Conservation (phyloP, 306 rosid species). For the Rubus idaeus region DNA sequence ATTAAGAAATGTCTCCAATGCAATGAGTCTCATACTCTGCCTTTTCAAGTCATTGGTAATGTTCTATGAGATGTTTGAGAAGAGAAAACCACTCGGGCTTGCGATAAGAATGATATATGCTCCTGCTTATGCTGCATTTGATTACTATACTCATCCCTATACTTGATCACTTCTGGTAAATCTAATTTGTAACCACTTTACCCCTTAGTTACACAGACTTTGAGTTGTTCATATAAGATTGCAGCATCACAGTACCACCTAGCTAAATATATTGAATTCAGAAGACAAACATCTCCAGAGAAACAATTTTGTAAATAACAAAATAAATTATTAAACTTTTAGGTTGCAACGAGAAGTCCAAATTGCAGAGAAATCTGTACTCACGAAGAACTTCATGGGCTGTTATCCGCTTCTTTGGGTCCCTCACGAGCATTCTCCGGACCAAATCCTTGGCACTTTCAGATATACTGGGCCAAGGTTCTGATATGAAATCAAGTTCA, state of each 20-base stretch:
- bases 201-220: neutral
- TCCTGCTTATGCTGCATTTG: neutral
- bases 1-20: neutral
- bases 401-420: conserved; percentile 80
- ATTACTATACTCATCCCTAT: neutral
- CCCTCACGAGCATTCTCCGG: conserved; percentile 81
- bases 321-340: neutral
- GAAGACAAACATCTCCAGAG: neutral
- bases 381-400: conserved; percentile 95
- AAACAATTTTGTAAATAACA: neutral
- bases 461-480: conserved; percentile 96
- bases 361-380: conserved; percentile 28
- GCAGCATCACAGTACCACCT: conserved; percentile 17
- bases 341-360: conserved; percentile 4
- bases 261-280: conserved; percentile 9
- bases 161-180: neutral
- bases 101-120: neutral
- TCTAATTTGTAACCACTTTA: neutral
- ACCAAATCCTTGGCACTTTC: conserved; percentile 89
- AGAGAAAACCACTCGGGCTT: neutral
- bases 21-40: neutral
- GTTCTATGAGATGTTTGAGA: conserved; percentile 4
- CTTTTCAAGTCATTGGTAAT: neutral
- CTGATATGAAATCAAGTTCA: conserved; percentile 84
- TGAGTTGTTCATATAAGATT: neutral